These are phyloP conservation scores for Sporobolomyces roseus DNA, from an alignment of 768 basidiomycete genomes.

Conservation along the genomic window DNA sequence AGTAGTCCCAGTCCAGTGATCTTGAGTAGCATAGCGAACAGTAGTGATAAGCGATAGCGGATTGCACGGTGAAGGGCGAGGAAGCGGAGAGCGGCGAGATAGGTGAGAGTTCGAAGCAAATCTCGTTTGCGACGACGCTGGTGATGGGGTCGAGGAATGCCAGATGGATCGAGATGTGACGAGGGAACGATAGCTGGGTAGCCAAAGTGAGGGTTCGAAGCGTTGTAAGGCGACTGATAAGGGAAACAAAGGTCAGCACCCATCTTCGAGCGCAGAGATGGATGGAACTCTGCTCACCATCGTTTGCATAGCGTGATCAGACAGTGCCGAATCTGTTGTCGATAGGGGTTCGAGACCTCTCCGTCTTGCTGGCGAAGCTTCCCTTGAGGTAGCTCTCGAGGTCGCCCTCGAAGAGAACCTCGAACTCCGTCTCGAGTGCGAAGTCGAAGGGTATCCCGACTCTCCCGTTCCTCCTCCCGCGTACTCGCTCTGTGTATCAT, in stretches of 20 bases:
- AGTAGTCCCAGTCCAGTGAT: constrained; percentile 9
- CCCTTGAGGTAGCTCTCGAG: constrained; percentile 6
- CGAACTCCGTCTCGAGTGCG: constrained; percentile 25
- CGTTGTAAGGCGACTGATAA: constrained; percentile 40
- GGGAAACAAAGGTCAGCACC: background rate
- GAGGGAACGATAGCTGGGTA: constrained; percentile 39
- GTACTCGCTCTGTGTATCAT: constrained; percentile 12
- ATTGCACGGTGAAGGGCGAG: constrained; percentile 40
- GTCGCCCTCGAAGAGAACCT: constrained; percentile 24
- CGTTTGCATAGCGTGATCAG: background rate
- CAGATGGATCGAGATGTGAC: constrained; percentile 23
- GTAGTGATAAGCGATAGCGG: constrained; percentile 13
- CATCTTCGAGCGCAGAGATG: too few relatives aligned
- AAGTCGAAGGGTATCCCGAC: constrained; percentile 10
- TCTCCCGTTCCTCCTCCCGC: background rate
- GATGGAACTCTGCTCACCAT: background rate
- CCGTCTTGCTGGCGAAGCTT: constrained; percentile 12
- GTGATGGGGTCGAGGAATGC: constrained; percentile 35
- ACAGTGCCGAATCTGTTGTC: background rate
- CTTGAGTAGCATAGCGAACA: constrained; percentile 12
- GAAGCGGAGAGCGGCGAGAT: constrained; percentile 44
- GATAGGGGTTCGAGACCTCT: constrained; percentile 17
- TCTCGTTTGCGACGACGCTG: constrained; percentile 43
- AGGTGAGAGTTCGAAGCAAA: constrained; percentile 43
- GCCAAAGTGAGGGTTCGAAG: constrained; percentile 43